Evolutionary conservation across 1,284 basidiomycete species (phyloP).

Genomic region (Fistulina hepatica): DNA sequence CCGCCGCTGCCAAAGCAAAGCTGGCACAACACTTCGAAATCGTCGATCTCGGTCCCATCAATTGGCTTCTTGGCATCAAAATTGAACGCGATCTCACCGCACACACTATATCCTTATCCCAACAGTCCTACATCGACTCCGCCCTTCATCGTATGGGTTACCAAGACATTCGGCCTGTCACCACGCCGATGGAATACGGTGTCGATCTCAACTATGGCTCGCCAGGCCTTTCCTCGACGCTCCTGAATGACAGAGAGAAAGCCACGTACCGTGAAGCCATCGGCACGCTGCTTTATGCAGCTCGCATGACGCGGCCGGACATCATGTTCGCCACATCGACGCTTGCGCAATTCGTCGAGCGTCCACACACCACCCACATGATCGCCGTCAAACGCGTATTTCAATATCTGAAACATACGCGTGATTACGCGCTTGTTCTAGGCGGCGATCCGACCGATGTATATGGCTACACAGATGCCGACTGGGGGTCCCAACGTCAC

Average conservation of each 20-base stretch:
- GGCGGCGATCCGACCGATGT: not conserved
- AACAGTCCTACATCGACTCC: conserved; percentile 19
- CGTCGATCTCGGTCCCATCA: conserved; percentile 19
- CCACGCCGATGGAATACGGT: conserved; percentile 14
- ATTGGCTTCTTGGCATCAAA: conserved; percentile 19
- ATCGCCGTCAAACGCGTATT: not conserved
- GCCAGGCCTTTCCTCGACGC: not conserved
- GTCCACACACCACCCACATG: conserved; percentile 1
- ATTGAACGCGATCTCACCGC: conserved; percentile 13
- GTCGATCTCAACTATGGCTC: conserved; percentile 12
- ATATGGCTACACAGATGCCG: conserved; percentile 9
- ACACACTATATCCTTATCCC: conserved; percentile 16
- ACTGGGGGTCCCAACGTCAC: conserved; percentile 8
- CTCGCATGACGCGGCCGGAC: conserved; percentile 1
- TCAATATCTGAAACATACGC: conserved; percentile 1
- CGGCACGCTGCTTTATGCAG: not conserved
- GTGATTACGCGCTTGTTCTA: conserved; percentile 1
- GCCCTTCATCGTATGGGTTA: conserved; percentile 15
- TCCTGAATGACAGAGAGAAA: not conserved
- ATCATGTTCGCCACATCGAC: conserved; percentile 3
- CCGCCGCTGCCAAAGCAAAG: conserved; percentile 13
- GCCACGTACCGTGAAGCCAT: not conserved
- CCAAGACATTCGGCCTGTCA: conserved; percentile 9
- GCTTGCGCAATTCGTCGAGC: conserved; percentile 2
- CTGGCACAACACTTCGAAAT: conserved; percentile 19